Conservation (phyloP, 2,329 filamentous ascomycete species). For the Aspergillus tamarii region DNA sequence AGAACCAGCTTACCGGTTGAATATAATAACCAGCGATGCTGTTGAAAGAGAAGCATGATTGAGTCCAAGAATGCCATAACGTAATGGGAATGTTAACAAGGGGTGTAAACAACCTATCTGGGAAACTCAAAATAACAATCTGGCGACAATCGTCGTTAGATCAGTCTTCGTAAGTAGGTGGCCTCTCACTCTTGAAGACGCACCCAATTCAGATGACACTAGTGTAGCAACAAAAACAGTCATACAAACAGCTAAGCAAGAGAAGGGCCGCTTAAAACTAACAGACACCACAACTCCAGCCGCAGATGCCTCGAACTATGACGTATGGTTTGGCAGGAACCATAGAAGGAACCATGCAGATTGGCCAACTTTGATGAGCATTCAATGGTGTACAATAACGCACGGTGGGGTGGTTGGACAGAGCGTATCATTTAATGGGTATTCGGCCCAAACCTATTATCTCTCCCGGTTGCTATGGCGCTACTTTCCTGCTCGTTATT, state of each 20-base stretch:
- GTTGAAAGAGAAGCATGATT: not conserved
- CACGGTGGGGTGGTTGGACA: not conserved
- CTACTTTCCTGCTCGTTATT: constrained; percentile 71
- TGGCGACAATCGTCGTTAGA: not conserved
- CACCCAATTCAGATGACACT: not conserved
- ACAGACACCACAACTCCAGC: constrained; percentile 10
- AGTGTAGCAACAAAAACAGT: constrained; percentile 3
- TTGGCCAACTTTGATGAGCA: not conserved
- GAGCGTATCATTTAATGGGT: constrained; percentile 19
- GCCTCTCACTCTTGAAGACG: not conserved
- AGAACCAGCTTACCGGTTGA: not conserved
- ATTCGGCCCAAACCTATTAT: constrained; percentile 49
- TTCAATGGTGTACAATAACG: constrained; percentile 17
- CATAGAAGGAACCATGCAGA: not conserved
- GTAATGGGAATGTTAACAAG: constrained; percentile 15
- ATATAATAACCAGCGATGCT: not conserved
- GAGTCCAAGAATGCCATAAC: constrained; percentile 15
- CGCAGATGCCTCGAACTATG: constrained; percentile 16
- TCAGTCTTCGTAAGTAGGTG: not conserved
- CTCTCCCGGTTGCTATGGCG: constrained; percentile 59
- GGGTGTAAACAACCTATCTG: constrained; percentile 11
- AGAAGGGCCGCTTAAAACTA: not conserved
- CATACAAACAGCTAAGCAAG: constrained; percentile 1
- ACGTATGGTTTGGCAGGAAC: constrained; percentile 10
- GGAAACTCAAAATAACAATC: not conserved